Percentiles rank a stretch among this genome's conserved stretches.
These are phyloP conservation scores for Blastobotrys raffinosifermentans DNA, from an alignment of 1,139 yeast genomes.

Conservation along the genomic window DNA sequence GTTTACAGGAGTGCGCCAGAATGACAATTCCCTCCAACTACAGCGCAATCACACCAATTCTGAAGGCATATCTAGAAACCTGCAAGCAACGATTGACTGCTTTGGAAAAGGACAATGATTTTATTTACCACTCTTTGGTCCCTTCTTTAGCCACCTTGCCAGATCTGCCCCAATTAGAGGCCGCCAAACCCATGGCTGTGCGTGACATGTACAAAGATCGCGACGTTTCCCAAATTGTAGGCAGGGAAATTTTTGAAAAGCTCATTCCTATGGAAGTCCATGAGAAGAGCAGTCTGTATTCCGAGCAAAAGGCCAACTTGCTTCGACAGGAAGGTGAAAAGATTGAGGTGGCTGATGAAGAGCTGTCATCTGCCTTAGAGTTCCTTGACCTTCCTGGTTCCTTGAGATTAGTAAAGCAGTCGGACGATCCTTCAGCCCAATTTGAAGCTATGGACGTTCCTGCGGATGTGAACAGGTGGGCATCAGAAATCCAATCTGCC, in stretches of 20 bases:
- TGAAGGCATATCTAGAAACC: slow-evolving; percentile 27
- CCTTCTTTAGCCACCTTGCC: slow-evolving; percentile 57
- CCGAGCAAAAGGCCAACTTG: slow-evolving; percentile 81
- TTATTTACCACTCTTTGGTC: slow-evolving; percentile 72
- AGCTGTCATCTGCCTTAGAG: slow-evolving; percentile 70
- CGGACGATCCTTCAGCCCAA: slow-evolving; percentile 6
- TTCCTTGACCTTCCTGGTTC: slow-evolving; percentile 71
- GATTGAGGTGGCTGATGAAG: slow-evolving; percentile 74
- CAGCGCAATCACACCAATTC: slow-evolving; percentile 18
- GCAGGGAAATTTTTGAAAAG: slow-evolving; percentile 57
- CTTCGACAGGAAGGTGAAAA: slow-evolving; percentile 70
- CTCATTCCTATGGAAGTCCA: slow-evolving; percentile 85
- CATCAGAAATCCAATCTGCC: slow-evolving; percentile 23
- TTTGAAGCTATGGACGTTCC: slow-evolving; percentile 21
- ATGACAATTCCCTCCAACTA: slow-evolving; percentile 21
- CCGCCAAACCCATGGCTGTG: slow-evolving; percentile 61
- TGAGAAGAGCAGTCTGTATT: slow-evolving; percentile 78
- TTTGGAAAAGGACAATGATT: slow-evolving; percentile 78
- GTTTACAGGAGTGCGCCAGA: slow-evolving; percentile 22
- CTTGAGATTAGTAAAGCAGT: slow-evolving; percentile 46
- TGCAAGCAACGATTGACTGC: slow-evolving; percentile 42
- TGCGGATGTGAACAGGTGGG: slow-evolving; percentile 31
- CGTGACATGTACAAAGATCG: slow-evolving; percentile 47
- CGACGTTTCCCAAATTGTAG: slow-evolving; percentile 45
- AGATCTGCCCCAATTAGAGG: slow-evolving; percentile 66